A percentile compares a stretch with the other conserved stretches of the same genome.
Evolutionary conservation across 352 stramenopile species (phyloP).

Genomic region (Pythium aristosporum): DNA sequence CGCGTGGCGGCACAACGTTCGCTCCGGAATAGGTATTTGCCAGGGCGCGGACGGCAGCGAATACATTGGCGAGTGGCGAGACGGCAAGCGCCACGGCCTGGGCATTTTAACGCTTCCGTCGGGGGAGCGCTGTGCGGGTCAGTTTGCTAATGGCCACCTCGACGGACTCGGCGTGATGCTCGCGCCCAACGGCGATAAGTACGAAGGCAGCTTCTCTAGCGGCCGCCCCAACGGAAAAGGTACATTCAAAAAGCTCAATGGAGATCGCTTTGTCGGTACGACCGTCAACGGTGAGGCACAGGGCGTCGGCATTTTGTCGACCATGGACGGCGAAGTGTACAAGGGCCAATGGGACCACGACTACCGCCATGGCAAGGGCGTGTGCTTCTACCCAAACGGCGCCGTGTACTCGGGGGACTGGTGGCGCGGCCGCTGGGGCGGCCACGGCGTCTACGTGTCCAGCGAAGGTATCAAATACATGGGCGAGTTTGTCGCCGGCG

Average conservation of each 20-base stretch:
- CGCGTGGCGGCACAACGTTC: conserved; percentile 71
- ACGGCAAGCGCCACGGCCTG: conserved; percentile 77
- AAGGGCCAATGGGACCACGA: conserved; percentile 74
- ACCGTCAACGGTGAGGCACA: conserved; percentile 65
- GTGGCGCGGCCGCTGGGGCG: conserved; percentile 57
- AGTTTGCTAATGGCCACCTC: conserved; percentile 77
- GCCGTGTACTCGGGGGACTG: conserved; percentile 72
- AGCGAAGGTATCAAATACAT: conserved; percentile 70
- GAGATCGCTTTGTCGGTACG: conserved; percentile 62
- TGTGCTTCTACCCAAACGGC: conserved; percentile 78
- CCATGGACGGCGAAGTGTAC: conserved; percentile 88
- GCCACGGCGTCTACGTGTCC: conserved; percentile 63
- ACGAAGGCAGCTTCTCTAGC: conserved; percentile 64
- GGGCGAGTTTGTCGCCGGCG: conserved; percentile 53
- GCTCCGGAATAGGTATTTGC: conserved; percentile 69
- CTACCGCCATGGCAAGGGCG: conserved; percentile 59
- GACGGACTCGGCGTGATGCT: conserved; percentile 70
- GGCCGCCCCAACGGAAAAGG: conserved; percentile 53
- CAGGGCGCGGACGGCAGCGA: conserved; percentile 52
- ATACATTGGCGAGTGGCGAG: conserved; percentile 70
- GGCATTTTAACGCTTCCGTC: conserved; percentile 74
- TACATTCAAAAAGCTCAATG: conserved; percentile 68
- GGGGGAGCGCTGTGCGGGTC: conserved; percentile 85
- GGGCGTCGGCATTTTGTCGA: conserved; percentile 76
- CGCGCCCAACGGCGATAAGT: conserved; percentile 77